These are phyloP conservation scores for Acarospora socialis DNA, from an alignment of 2,329 filamentous ascomycete genomes.

Conservation along the genomic window DNA sequence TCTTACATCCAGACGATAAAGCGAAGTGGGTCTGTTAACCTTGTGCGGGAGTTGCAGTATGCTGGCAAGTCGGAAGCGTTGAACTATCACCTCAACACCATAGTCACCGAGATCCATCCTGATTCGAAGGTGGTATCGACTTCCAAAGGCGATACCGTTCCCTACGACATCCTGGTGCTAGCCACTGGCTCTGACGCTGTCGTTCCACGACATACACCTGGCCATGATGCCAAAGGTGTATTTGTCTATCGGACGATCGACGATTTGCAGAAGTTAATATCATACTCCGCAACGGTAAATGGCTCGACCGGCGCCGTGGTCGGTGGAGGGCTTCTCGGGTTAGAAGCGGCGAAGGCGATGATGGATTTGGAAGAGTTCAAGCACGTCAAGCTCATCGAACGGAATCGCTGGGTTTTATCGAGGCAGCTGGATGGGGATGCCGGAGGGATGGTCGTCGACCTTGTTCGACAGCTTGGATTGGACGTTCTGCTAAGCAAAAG, in stretches of 20 bases:
- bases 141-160: conserved; percentile 51
- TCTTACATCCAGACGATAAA: not conserved
- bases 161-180: conserved; percentile 69
- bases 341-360: conserved; percentile 88
- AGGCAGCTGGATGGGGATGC: conserved; percentile 72
- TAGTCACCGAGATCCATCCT: conserved; percentile 53
- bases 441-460: conserved; percentile 66
- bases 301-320: conserved; percentile 62
- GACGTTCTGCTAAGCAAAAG: conserved; percentile 67
- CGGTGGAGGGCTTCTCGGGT: conserved; percentile 68
- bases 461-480: conserved; percentile 63
- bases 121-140: conserved; percentile 53
- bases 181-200: conserved; percentile 79
- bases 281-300: conserved; percentile 51
- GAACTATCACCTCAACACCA: conserved; percentile 61
- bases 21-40: conserved; percentile 6
- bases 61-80: conserved; percentile 51
- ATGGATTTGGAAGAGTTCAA: conserved; percentile 65
- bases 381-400: conserved; percentile 65
- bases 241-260: conserved; percentile 83
- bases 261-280: conserved; percentile 63
- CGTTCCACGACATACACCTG: conserved; percentile 56
- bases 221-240: conserved; percentile 65
- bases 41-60: conserved; percentile 38
- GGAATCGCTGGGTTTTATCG: conserved; percentile 69